These are phyloP conservation scores for Hirsutella thompsonii DNA, from an alignment of 2,329 filamentous ascomycete species.

Conservation along the genomic window DNA sequence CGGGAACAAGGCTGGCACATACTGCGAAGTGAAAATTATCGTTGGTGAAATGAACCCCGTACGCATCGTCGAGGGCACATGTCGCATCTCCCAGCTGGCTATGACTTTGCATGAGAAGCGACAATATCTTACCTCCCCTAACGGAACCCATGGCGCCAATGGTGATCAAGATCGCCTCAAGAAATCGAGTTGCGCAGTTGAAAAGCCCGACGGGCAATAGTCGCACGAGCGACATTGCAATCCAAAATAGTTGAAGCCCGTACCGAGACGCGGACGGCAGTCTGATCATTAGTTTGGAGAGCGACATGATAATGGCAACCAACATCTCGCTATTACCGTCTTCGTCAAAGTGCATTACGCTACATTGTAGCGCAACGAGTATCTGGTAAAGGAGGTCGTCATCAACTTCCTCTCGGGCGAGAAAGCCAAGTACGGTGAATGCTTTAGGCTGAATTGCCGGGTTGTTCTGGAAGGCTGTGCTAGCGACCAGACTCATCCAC, in stretches of 20 bases:
- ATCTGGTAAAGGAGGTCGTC: slow-evolving; percentile 61
- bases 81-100: slow-evolving; percentile 48
- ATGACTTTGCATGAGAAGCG: slow-evolving; percentile 47
- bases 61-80: slow-evolving; percentile 47
- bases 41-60: slow-evolving; percentile 49
- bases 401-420: slow-evolving; percentile 59
- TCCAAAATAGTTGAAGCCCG: slow-evolving; percentile 57
- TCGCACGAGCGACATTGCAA: slow-evolving; percentile 52
- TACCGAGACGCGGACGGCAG: slow-evolving; percentile 54
- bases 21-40: slow-evolving; percentile 58
- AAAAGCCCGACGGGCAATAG: slow-evolving; percentile 50
- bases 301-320: slow-evolving; percentile 50
- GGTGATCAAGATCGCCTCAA: slow-evolving; percentile 52
- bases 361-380: slow-evolving; percentile 52
- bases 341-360: slow-evolving; percentile 50
- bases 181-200: slow-evolving; percentile 51
- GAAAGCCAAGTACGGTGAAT: slow-evolving; percentile 58
- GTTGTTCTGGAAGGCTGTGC: slow-evolving; percentile 61
- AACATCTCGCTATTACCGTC: slow-evolving; percentile 56
- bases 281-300: slow-evolving; percentile 62
- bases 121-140: slow-evolving; percentile 44
- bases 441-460: slow-evolving; percentile 57
- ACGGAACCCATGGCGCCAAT: slow-evolving; percentile 49
- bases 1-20: slow-evolving; percentile 50
- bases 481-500: slow-evolving; percentile 63